Conservation (phyloP, 495 filamentous ascomycete species). For the Lasiosphaeris hirsuta region DNA sequence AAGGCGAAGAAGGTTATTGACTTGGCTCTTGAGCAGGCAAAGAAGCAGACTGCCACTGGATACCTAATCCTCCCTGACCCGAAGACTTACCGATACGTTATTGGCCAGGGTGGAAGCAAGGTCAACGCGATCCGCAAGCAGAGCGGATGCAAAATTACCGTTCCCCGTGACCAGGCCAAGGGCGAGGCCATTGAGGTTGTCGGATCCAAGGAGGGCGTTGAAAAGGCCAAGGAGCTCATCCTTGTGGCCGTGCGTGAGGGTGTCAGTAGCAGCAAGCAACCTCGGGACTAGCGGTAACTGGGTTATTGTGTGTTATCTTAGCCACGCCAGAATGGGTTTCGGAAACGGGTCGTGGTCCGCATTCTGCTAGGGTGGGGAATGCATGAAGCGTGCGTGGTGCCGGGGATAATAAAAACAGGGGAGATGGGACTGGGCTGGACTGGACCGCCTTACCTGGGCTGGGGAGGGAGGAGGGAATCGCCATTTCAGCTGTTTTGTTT, state of each 20-base stretch:
- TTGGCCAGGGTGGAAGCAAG: constrained; percentile 83
- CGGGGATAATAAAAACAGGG: no score
- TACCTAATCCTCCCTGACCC: constrained; percentile 90
- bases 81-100: constrained; percentile 80
- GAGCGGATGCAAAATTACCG: constrained; percentile 87
- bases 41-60: constrained; percentile 68
- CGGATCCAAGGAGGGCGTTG: constrained; percentile 73
- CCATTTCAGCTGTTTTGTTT: no score
- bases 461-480: no score
- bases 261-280: constrained; percentile 14
- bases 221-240: constrained; percentile 86
- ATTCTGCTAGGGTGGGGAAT: no score
- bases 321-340: no score
- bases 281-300: constrained; percentile 4
- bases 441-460: no score
- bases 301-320: no score
- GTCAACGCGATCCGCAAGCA: constrained; percentile 90
- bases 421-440: no score
- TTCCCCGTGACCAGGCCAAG: constrained; percentile 74
- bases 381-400: no score
- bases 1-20: constrained; percentile 72
- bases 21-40: constrained; percentile 66
- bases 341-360: no score
- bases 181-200: constrained; percentile 85
- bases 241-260: constrained; percentile 69